Percentiles rank a stretch among this genome's conserved stretches.
phyloP scores from a whole-genome alignment of 148 eudicot species.

The Vaccinium darrowii region DNA sequence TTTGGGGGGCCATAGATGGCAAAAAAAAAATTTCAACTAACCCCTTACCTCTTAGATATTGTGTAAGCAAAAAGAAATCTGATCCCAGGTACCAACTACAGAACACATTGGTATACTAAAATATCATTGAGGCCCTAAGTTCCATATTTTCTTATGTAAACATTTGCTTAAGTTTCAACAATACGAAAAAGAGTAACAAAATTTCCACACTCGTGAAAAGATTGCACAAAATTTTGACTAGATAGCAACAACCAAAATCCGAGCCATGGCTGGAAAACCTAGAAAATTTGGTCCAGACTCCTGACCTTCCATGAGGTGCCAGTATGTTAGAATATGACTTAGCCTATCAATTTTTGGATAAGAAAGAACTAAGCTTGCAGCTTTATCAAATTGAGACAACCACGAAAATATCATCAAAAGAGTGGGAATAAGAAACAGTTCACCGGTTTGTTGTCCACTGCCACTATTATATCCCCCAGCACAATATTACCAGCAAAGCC shows the following conservation, averaged over 20 bases:
- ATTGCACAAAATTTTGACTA: too few species aligned
- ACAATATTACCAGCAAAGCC: slow-evolving; percentile 96
- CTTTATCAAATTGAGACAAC: background rate
- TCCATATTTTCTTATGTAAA: background rate
- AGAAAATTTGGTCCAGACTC: too few species aligned
- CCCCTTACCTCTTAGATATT: background rate
- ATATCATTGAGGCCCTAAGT: background rate
- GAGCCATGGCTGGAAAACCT: too few species aligned
- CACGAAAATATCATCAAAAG: background rate
- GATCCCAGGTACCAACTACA: slow-evolving; percentile 1
- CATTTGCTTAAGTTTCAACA: background rate
- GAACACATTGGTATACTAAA: background rate
- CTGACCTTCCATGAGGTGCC: background rate
- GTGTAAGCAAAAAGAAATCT: background rate
- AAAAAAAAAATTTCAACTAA: background rate
- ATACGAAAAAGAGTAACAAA: background rate
- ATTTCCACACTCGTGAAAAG: too few species aligned
- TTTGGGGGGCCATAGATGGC: too few species aligned
- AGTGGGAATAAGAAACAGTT: slow-evolving; percentile 30
- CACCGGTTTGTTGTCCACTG: slow-evolving; percentile 78
- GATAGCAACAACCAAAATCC: too few species aligned
- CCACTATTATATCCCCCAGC: slow-evolving; percentile 83
- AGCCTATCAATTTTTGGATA: background rate
- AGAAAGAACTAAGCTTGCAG: background rate
- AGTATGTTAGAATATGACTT: background rate